Evolutionary conservation across 768 basidiomycete genomes (phyloP), one percentile per base, ranked within the genome.

Genomic region (Amanita inopinata): DNA sequence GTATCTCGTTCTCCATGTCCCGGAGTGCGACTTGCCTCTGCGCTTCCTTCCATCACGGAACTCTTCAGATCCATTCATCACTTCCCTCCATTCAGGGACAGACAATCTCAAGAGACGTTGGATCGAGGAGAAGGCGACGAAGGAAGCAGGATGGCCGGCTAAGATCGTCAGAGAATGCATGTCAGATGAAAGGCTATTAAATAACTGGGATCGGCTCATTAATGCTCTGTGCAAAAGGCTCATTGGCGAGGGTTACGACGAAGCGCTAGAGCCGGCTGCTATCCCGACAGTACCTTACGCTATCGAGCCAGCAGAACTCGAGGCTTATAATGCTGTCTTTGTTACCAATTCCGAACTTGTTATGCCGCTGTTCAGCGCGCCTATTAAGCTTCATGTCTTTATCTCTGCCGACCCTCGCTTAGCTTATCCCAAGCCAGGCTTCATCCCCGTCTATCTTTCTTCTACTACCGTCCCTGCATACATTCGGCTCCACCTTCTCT

Each of bases 11-110:
- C 68, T 94, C 15, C 76, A 87, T 51, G 56, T 86, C 4, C 84
- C 91, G 0, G 92, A 97, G 63, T 82, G 86, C 45, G 91, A 94
- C 51, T 71, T 96, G 3, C 93, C 93, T 0, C 55, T 67, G 38
- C 72, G 74, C 19, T 88, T 89, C 57, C 59, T 85, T 11, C 76
- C 82, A 3, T 56, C 66, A 7, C 59, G 60, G n/a, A 81, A 79
- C 51, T 76, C 82, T 2, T 84, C 82, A 0, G 71, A 76, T 50
- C 64, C 84, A 1, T 85, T 88, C 56, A 60, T 88, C 46, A 76
- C 75, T 10, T 73, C 79, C 3, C 65, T 69, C 2, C 78, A 85
- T 57, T 66, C 76, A 14, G 81, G 83, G 0, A 60, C 62, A 3
- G 74, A 76, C 34, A 70, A 78, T 49, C 58, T 92, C 33, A 80